These are phyloP conservation scores for Pestalotiopsis sp. DNA, from an alignment of 2,329 filamentous ascomycete species.

Conservation along the genomic window DNA sequence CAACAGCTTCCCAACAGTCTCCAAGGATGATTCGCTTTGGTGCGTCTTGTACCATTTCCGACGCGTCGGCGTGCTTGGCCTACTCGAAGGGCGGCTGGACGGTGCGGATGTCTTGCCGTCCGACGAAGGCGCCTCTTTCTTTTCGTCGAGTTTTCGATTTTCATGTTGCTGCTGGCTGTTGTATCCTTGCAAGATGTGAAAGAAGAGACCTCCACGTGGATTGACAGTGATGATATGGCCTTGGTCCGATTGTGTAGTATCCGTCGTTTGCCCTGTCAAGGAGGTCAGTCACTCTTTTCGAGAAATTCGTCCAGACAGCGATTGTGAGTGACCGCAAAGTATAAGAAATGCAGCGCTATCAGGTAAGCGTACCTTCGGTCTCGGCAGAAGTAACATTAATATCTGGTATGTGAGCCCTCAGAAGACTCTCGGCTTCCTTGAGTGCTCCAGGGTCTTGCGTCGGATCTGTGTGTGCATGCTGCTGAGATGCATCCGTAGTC, in stretches of 20 bases:
- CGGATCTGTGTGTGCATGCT: neutral
- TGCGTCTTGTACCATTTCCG: conserved; percentile 48
- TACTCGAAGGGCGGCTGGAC: conserved; percentile 18
- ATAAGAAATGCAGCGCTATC: too few relatives aligned
- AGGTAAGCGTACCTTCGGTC: neutral
- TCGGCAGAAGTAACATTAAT: neutral
- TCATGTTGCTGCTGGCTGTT: neutral
- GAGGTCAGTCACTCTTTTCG: neutral
- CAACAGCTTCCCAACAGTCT: conserved; percentile 48
- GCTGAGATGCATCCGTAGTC: neutral
- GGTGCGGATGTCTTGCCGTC: conserved; percentile 25
- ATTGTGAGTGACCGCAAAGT: neutral
- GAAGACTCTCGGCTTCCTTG: conserved; percentile 1
- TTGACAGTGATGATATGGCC: neutral
- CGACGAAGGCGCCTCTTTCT: conserved; percentile 18
- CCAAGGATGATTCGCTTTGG: conserved; percentile 42
- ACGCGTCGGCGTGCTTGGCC: conserved; percentile 38
- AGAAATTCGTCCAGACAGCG: too few relatives aligned
- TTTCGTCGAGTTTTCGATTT: neutral
- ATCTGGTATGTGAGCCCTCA: conserved; percentile 5
- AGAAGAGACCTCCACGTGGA: conserved; percentile 8
- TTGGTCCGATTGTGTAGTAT: neutral
- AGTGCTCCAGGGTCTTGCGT: neutral
- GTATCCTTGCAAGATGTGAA: conserved; percentile 3
- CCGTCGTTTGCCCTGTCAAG: neutral